phyloP scores from a whole-genome alignment of 1,284 basidiomycete species.

The Veloboletus limbatus region DNA sequence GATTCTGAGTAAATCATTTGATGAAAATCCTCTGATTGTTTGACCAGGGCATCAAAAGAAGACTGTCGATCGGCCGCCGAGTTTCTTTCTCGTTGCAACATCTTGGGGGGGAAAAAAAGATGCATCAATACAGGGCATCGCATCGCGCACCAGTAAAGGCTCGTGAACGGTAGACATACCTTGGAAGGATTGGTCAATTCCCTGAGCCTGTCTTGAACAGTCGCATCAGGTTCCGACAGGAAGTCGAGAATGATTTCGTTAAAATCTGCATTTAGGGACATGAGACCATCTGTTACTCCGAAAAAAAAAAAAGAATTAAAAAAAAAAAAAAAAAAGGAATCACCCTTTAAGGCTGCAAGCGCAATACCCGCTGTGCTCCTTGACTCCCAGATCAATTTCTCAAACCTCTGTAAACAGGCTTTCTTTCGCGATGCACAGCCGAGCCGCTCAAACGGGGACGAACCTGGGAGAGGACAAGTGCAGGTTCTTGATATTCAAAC shows the following conservation, averaged over 20 bases:
- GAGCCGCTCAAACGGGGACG: background rate
- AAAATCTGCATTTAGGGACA: slow-evolving; percentile 12
- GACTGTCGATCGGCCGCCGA: slow-evolving; percentile 9
- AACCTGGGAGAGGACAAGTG: slow-evolving; percentile 12
- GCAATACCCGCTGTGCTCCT: slow-evolving; percentile 13
- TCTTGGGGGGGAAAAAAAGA: slow-evolving; percentile 6
- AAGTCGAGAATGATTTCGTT: slow-evolving; percentile 22
- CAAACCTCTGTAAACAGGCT: slow-evolving; percentile 11
- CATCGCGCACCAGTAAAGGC: too few relatives aligned
- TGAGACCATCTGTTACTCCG: too few relatives aligned
- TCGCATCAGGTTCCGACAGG: slow-evolving; percentile 10
- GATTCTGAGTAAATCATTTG: background rate
- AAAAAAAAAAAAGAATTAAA: background rate
- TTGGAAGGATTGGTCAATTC: slow-evolving; percentile 11
- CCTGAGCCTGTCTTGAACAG: slow-evolving; percentile 16
- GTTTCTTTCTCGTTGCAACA: slow-evolving; percentile 13
- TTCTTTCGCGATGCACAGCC: background rate
- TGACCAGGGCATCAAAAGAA: slow-evolving; percentile 11
- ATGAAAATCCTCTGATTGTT: slow-evolving; percentile 11
- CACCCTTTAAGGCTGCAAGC: slow-evolving; percentile 20
- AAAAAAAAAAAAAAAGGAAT: background rate
- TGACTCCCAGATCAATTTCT: slow-evolving; percentile 19
- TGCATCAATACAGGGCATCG: too few relatives aligned
- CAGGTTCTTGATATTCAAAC: slow-evolving; percentile 11
- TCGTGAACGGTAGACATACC: too few relatives aligned